Evolutionary conservation across 352 stramenopile species (phyloP).

Genomic region (Phytophthora hybrid): DNA sequence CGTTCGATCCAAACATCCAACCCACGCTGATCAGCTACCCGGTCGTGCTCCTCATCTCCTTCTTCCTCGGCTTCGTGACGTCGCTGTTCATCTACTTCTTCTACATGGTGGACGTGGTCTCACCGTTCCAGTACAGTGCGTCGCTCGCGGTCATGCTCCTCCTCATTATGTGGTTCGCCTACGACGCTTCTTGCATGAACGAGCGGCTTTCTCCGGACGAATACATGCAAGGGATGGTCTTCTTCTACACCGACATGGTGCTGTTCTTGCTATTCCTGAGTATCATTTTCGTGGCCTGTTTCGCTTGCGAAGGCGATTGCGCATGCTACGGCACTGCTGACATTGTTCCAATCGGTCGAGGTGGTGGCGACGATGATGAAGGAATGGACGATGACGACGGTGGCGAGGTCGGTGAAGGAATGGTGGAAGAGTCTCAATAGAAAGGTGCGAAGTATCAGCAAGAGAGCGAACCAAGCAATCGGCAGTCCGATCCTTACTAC

Average conservation of each 20-base stretch:
- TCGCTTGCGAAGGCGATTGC: constrained; percentile 81
- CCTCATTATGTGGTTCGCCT: constrained; percentile 86
- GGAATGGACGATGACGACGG: constrained; percentile 20
- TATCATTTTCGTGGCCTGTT: constrained; percentile 82
- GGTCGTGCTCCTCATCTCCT: constrained; percentile 58
- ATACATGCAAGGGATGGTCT: constrained; percentile 88
- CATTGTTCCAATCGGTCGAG: constrained; percentile 59
- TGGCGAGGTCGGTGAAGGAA: neutral
- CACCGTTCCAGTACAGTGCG: constrained; percentile 58
- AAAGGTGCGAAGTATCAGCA: constrained; percentile 7
- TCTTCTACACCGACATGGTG: constrained; percentile 88
- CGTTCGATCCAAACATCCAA: constrained; percentile 40
- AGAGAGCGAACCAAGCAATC: constrained; percentile 11
- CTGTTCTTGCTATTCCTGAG: constrained; percentile 81
- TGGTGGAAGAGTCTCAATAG: constrained; percentile 11
- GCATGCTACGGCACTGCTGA: constrained; percentile 78
- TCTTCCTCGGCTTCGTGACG: constrained; percentile 63
- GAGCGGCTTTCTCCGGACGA: constrained; percentile 77
- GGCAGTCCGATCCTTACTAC: constrained; percentile 14
- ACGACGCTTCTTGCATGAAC: constrained; percentile 83
- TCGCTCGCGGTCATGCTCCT: constrained; percentile 65
- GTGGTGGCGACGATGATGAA: constrained; percentile 41
- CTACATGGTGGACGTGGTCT: constrained; percentile 62
- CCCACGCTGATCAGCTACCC: constrained; percentile 67
- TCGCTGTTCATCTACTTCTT: constrained; percentile 72